These are phyloP conservation scores for Canariomyces notabilis DNA, from an alignment of 2,329 filamentous ascomycete genomes.

Conservation along the genomic window DNA sequence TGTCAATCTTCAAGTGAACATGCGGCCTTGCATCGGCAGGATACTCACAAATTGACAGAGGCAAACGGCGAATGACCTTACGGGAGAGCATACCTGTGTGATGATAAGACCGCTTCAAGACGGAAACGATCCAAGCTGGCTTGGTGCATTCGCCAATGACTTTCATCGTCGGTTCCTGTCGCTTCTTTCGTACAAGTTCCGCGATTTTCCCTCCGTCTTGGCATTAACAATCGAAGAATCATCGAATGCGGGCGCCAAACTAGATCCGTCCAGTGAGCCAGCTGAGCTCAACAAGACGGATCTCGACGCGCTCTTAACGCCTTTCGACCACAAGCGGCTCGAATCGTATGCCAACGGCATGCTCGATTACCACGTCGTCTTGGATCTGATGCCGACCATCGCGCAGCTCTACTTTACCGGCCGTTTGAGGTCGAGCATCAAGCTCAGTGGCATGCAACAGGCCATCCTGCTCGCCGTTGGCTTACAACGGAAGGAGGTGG, in stretches of 20 bases:
- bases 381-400: slow-evolving; percentile 83
- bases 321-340: slow-evolving; percentile 90
- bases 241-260: slow-evolving; percentile 64
- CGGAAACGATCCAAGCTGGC: slow-evolving; percentile 71
- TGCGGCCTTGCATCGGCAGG: no score
- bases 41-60: slow-evolving; percentile 35
- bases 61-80: slow-evolving; percentile 93
- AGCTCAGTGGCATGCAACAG: slow-evolving; percentile 76
- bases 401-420: slow-evolving; percentile 82
- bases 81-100: slow-evolving; percentile 94
- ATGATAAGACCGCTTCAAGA: slow-evolving; percentile 80
- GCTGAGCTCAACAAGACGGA: slow-evolving; percentile 64
- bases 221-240: slow-evolving; percentile 87
- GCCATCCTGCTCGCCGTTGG: slow-evolving; percentile 86
- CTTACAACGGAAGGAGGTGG: slow-evolving; percentile 82
- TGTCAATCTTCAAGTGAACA: not conserved
- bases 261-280: slow-evolving; percentile 41
- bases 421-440: slow-evolving; percentile 61
- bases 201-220: slow-evolving; percentile 68
- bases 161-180: slow-evolving; percentile 93
- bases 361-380: slow-evolving; percentile 94
- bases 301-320: slow-evolving; percentile 73
- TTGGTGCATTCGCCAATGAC: slow-evolving; percentile 84
- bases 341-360: slow-evolving; percentile 96
- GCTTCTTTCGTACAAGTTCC: slow-evolving; percentile 89